Evolutionary conservation across 495 filamentous ascomycete genomes (phyloP).

Genomic region (Diplogelasinospora grovesii): DNA sequence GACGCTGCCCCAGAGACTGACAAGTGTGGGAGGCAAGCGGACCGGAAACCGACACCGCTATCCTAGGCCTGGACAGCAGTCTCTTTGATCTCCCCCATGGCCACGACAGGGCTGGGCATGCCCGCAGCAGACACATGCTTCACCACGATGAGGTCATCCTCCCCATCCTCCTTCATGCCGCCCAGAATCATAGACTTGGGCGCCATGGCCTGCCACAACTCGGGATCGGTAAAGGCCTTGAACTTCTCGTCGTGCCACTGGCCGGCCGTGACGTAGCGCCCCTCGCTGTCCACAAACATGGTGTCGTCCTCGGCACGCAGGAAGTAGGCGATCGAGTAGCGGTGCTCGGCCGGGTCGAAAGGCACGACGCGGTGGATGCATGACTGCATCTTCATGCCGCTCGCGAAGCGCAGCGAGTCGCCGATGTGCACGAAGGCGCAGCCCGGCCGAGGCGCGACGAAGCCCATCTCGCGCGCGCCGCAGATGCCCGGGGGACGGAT

Average conservation of each 20-base stretch:
- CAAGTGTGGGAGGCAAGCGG: too few species aligned
- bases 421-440: slow-evolving; percentile 52
- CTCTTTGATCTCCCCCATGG: not conserved
- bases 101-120: not conserved
- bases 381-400: slow-evolving; percentile 43
- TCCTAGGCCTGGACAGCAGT: not conserved
- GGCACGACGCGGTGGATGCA: slow-evolving; percentile 53
- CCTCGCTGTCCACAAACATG: slow-evolving; percentile 45
- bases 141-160: slow-evolving; percentile 16
- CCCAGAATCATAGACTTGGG: slow-evolving; percentile 39
- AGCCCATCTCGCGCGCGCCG: slow-evolving; percentile 42
- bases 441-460: slow-evolving; percentile 42
- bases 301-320: slow-evolving; percentile 47
- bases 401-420: slow-evolving; percentile 49
- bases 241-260: slow-evolving; percentile 55
- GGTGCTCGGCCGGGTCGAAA: slow-evolving; percentile 39
- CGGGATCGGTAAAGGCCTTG: slow-evolving; percentile 45
- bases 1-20: too few species aligned
- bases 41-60: too few species aligned
- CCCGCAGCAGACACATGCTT: not conserved
- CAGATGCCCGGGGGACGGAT: slow-evolving; percentile 39
- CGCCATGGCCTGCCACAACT: slow-evolving; percentile 35
- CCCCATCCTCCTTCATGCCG: slow-evolving; percentile 40
- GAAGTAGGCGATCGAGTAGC: slow-evolving; percentile 55
- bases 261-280: slow-evolving; percentile 39